Base-by-base conservation (phyloP, 164 flowering plant species). In the Umbellularia californica region DNA sequence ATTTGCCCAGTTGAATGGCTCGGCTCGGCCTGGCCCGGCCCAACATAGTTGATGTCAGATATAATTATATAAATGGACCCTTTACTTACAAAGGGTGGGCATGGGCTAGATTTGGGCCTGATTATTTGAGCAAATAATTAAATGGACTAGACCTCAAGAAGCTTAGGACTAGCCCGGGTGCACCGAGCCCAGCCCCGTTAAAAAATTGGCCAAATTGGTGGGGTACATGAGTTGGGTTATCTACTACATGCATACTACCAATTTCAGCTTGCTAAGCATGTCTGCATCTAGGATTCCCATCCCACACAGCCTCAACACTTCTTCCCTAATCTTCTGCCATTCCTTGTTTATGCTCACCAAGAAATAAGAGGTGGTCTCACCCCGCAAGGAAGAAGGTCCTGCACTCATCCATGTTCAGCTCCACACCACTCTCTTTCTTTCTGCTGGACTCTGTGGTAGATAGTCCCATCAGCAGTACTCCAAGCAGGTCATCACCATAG, bases 271-370 rank as follows among this genome's bases (percentile, higher is more conserved):
- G 71, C 75, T 25, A 11, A 82, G 67, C 74, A 52, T 73, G 50
- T 79, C 80, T 28, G 78, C 77, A 51, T 77, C 75, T 13, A 81
- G 87, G 17, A 52, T 58, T 10, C 25, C 74, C 47, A 11, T 71
- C 20, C 74, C 50, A 58, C 66, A 71, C 22, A 19, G 23, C 23
- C 17, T 27, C 50, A 71, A 14, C 33, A 24, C 33, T 73, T 83
- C 85, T 60, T 82, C 65, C 52, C 85, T 78, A 14, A 82, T 77
- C 62, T 71, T 77, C 58, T 83, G 86, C 86, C 88, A 83, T 5
- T 83, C 81, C 24, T 14, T 79, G 72, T 85, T 74, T 24, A 71
- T 17, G 74, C 85, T 71, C 65, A 85, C 20, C 58, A 83, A 58
- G 79, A 77, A 74, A 62, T 65, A 77, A 65, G 87, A 75, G 3